Evolutionary conservation across 1,139 yeast genomes (phyloP).

Genomic region (Spencermartinsiella ligniputridi): DNA sequence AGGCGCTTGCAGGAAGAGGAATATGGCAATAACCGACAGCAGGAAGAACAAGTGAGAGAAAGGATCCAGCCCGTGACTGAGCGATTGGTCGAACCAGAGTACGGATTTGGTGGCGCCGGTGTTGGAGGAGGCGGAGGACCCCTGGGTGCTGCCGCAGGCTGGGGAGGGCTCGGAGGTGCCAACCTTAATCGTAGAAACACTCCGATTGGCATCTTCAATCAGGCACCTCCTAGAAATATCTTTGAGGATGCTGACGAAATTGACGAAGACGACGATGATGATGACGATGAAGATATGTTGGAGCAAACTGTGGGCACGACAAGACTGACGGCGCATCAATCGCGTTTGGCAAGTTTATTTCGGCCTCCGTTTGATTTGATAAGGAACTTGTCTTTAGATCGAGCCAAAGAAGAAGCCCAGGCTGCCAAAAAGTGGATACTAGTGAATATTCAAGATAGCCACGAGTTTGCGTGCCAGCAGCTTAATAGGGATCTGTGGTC

Average conservation of each 20-base stretch:
- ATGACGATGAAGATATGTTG: constrained; percentile 22
- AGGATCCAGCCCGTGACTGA: constrained; percentile 81
- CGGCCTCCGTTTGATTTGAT: constrained; percentile 93
- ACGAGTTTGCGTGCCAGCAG: constrained; percentile 84
- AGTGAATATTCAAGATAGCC: constrained; percentile 78
- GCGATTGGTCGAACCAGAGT: constrained; percentile 55
- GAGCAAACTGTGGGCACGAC: constrained; percentile 22
- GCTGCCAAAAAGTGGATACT: constrained; percentile 72
- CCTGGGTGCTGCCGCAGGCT: neutral
- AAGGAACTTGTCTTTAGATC: constrained; percentile 57
- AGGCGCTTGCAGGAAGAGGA: constrained; percentile 13
- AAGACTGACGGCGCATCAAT: constrained; percentile 54
- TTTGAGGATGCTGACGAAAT: constrained; percentile 23
- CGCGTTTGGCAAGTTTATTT: constrained; percentile 72
- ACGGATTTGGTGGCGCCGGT: constrained; percentile 12
- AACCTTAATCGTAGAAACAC: constrained; percentile 3
- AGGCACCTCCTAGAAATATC: constrained; percentile 21
- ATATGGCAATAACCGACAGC: constrained; percentile 8
- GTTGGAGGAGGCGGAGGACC: constrained; percentile 4
- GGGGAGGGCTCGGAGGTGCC: neutral
- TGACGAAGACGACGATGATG: constrained; percentile 24
- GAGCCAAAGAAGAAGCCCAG: constrained; percentile 67
- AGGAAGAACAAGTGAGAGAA: constrained; percentile 61
- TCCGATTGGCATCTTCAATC: constrained; percentile 44
- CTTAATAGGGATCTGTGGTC: constrained; percentile 95